A percentile compares a stretch with the other conserved stretches of the same genome.
Evolutionary conservation across 1,139 yeast genomes (phyloP).

Genomic region (Protomyces arabidopsidicola): DNA sequence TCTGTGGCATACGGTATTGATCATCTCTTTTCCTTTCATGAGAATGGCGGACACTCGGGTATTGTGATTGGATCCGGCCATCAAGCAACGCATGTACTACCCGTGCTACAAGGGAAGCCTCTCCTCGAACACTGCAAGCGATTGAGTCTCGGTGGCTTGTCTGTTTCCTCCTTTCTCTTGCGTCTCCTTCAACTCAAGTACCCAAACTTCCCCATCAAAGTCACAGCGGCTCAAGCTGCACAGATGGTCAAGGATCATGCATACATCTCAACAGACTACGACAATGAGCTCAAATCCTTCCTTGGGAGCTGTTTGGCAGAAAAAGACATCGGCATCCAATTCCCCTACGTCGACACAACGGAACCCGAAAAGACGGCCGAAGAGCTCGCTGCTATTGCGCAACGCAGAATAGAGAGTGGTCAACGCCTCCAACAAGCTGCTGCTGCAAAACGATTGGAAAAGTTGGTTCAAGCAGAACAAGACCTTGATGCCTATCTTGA

Average conservation of each 20-base stretch:
- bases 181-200: constrained; percentile 71
- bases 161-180: constrained; percentile 59
- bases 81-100: constrained; percentile 77
- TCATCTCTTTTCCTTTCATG: constrained; percentile 66
- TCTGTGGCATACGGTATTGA: constrained; percentile 77
- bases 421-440: constrained; percentile 90
- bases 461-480: constrained; percentile 70
- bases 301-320: constrained; percentile 59
- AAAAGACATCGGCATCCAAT: constrained; percentile 73
- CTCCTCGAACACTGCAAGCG: constrained; percentile 66
- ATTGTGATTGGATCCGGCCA: constrained; percentile 76
- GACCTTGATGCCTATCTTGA: constrained; percentile 62
- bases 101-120: constrained; percentile 60
- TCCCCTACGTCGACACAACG: constrained; percentile 63
- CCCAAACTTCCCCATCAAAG: constrained; percentile 80
- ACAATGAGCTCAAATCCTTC: constrained; percentile 54
- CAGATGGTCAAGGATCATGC: constrained; percentile 69
- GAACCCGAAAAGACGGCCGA: constrained; percentile 77
- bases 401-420: constrained; percentile 80
- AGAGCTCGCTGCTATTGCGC: constrained; percentile 70
- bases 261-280: constrained; percentile 61
- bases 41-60: constrained; percentile 51
- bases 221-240: constrained; percentile 61
- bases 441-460: constrained; percentile 73
- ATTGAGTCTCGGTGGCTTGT: constrained; percentile 88